Evolutionary conservation across 2,329 filamentous ascomycete genomes (phyloP).

Genomic region (Pseudocercospora cruenta): DNA sequence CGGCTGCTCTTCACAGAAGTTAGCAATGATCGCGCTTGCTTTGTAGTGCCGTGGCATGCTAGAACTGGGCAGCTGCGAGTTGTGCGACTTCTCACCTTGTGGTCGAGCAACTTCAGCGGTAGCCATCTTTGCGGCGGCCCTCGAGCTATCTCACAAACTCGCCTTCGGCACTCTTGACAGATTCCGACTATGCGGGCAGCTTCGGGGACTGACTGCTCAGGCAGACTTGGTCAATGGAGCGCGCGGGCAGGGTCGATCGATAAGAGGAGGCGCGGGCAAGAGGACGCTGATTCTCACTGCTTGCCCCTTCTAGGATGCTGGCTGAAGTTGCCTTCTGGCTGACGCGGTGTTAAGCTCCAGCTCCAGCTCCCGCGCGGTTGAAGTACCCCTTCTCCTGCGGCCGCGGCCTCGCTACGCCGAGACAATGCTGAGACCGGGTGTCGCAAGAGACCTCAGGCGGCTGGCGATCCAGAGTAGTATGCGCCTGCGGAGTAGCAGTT

Average conservation of each 20-base stretch:
- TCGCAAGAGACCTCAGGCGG: neutral
- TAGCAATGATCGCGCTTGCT: slow-evolving; percentile 20
- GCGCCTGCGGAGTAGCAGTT: neutral
- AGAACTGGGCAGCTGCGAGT: neutral
- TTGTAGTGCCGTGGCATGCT: neutral
- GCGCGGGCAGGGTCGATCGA: neutral
- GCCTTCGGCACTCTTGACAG: neutral
- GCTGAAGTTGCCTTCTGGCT: too few species aligned
- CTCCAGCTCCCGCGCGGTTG: neutral
- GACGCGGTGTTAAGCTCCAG: neutral
- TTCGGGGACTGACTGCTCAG: neutral
- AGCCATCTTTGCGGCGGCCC: slow-evolving; percentile 41
- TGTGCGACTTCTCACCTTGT: slow-evolving; percentile 43
- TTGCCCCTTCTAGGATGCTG: neutral
- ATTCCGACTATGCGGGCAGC: neutral
- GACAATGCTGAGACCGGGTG: slow-evolving; percentile 9
- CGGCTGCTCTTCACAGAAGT: slow-evolving; percentile 63
- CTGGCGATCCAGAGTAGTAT: neutral
- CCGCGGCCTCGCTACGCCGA: neutral
- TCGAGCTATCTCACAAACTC: neutral
- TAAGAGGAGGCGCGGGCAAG: neutral
- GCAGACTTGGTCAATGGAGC: neutral
- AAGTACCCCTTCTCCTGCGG: slow-evolving; percentile 4
- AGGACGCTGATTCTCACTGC: neutral
- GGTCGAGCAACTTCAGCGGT: slow-evolving; percentile 50